Evolutionary conservation across 2,329 filamentous ascomycete species (phyloP).

Genomic region (Podosphaera fusca): DNA sequence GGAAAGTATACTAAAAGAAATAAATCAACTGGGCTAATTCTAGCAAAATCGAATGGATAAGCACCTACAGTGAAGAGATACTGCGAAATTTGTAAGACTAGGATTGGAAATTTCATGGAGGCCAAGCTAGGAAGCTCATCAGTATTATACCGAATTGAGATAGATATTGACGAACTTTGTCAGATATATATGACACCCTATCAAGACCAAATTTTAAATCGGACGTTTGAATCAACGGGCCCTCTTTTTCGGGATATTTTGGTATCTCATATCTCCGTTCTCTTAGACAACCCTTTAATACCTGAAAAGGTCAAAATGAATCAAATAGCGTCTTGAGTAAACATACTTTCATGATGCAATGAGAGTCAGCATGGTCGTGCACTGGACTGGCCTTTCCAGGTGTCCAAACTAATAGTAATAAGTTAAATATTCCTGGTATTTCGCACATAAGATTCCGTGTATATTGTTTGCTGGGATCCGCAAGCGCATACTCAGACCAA

Average conservation of each 20-base stretch:
- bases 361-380: slow-evolving; percentile 72
- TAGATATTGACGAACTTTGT: slow-evolving; percentile 18
- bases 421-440: slow-evolving; percentile 46
- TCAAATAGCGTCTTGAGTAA: background rate
- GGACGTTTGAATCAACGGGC: slow-evolving; percentile 6
- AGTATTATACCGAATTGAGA: background rate
- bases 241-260: slow-evolving; percentile 21
- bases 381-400: slow-evolving; percentile 66
- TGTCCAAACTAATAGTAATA: slow-evolving; percentile 55
- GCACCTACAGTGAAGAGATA: slow-evolving; percentile 45
- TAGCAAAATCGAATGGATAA: background rate
- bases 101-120: slow-evolving; percentile 67
- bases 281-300: slow-evolving; percentile 52
- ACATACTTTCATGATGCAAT: slow-evolving; percentile 73
- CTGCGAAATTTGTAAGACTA: slow-evolving; percentile 46
- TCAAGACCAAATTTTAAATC: slow-evolving; percentile 45
- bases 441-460: slow-evolving; percentile 79
- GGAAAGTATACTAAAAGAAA: slow-evolving; percentile 45
- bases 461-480: slow-evolving; percentile 47
- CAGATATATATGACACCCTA: slow-evolving; percentile 75
- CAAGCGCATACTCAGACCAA: slow-evolving; percentile 55
- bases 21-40: background rate
- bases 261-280: slow-evolving; percentile 45
- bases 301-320: slow-evolving; percentile 1
- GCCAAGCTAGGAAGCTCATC: slow-evolving; percentile 29